Base-by-base conservation (phyloP, 2,329 filamentous ascomycete genomes). In the Scedosporium apiospermum region DNA sequence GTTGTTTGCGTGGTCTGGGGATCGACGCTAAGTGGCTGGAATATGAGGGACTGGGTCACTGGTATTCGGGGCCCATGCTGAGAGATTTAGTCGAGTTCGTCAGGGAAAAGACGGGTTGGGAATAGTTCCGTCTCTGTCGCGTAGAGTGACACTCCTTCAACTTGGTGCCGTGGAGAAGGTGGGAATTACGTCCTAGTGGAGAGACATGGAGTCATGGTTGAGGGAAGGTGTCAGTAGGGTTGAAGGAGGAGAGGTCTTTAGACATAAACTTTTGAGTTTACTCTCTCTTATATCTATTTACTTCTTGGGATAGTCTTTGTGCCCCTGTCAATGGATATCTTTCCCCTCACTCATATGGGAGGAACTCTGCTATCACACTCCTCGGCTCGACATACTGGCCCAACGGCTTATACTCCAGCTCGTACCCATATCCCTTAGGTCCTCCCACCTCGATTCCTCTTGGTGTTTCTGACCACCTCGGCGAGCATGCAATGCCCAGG, bases 11-110 rank as follows among this genome's bases (percentile, higher is more conserved):
- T 1, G 34, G 23, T 34, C 7, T 30, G 3, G 53, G 53, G 72
- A 42, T 65, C 83, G 21, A 60, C 66, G 1, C 65, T 65, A 1
- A 64, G 80, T 59, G 75, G 74, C 0, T 64, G 75, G 26, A 59
- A 70, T 82, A 82, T 62, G 64, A 69, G 4, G 73, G 68, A 0
- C 67, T 80, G 1, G 78, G 72, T 0, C 80, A 83, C 64, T 80
- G 77, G 75, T 77, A 80, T 60, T 77, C 74, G 1, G 63, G 67
- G 1, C 67, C 72, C 27, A 79, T 80, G 75, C 63, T 80, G 6
- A 46, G 61, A 4, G 72, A 79, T 60, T 69, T 80, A 10, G 65
- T 71, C 14, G 42, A 59, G 7, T 77, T 77, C 59, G 60, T 77
- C 12, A 62, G 18, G 18, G 18, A 26, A n/a, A 30, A 34, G 9